Evolutionary conservation across 2,329 filamentous ascomycete genomes (phyloP).

Genomic region (Fusarium sambucinum): DNA sequence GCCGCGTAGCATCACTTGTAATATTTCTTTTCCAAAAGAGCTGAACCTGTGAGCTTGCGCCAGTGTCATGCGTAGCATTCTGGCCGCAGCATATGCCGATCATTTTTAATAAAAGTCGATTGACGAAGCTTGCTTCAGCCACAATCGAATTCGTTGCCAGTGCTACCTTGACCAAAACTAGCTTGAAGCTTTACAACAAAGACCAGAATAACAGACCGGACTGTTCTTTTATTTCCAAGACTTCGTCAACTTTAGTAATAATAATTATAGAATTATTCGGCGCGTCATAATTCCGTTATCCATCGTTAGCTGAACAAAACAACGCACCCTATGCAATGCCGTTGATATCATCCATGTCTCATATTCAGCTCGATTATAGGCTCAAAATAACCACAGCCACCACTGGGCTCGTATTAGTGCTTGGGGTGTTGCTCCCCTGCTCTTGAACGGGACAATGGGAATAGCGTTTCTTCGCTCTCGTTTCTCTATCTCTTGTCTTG

Average conservation of each 20-base stretch:
- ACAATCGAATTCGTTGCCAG: slow-evolving; percentile 8
- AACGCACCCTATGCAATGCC: background rate
- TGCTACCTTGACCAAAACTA: background rate
- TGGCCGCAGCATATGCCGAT: slow-evolving; percentile 36
- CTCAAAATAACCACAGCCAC: slow-evolving; percentile 45
- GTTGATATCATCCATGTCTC: slow-evolving; percentile 29
- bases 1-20: background rate
- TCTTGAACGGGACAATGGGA: slow-evolving; percentile 3
- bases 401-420: slow-evolving; percentile 41
- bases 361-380: slow-evolving; percentile 20
- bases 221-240: background rate
- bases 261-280: background rate
- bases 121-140: slow-evolving; percentile 32
- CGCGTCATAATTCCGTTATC: slow-evolving; percentile 5
- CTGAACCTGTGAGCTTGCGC: slow-evolving; percentile 22
- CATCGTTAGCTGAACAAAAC: background rate
- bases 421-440: slow-evolving; percentile 3
- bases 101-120: slow-evolving; percentile 3
- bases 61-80: slow-evolving; percentile 27
- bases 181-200: slow-evolving; percentile 1
- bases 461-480: background rate
- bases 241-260: no score
- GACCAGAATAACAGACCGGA: background rate
- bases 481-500: slow-evolving; percentile 5
- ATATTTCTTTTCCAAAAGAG: background rate